phyloP scores from a whole-genome alignment of 257 asterid species.

The Sherardia arvensis region DNA sequence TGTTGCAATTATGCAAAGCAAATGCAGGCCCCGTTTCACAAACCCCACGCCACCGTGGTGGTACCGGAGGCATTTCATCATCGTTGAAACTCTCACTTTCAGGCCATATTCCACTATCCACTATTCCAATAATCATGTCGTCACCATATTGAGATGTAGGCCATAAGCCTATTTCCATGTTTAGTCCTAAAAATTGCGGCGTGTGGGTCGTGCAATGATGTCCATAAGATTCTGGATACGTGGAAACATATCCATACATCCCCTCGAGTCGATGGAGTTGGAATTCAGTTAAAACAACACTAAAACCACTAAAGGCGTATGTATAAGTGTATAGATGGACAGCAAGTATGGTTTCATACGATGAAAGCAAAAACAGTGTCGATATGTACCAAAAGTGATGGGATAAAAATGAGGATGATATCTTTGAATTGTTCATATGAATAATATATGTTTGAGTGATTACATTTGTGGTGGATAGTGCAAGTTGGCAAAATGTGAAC shows the following conservation, averaged over 20 bases:
- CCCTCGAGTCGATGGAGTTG: slow-evolving; percentile 30
- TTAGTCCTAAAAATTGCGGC: slow-evolving; percentile 8
- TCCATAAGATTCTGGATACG: slow-evolving; percentile 31
- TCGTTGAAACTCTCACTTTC: slow-evolving; percentile 14
- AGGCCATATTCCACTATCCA: slow-evolving; percentile 16
- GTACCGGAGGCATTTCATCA: slow-evolving; percentile 8
- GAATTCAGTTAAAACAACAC: slow-evolving; percentile 35
- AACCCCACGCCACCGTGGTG: slow-evolving; percentile 11
- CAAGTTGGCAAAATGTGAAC: neutral
- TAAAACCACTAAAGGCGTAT: slow-evolving; percentile 45
- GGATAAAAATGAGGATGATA: slow-evolving; percentile 53
- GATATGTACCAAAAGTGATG: slow-evolving; percentile 50
- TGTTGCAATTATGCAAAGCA: slow-evolving; percentile 10
- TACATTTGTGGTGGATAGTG: neutral
- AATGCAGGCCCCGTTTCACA: slow-evolving; percentile 14
- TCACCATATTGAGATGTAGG: slow-evolving; percentile 2
- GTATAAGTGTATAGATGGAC: slow-evolving; percentile 45
- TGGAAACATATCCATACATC: slow-evolving; percentile 37
- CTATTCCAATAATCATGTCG: slow-evolving; percentile 14
- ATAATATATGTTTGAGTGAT: slow-evolving; percentile 31
- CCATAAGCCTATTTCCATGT: neutral
- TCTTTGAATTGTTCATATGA: slow-evolving; percentile 49
- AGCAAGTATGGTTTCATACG: slow-evolving; percentile 10
- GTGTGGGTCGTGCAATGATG: slow-evolving; percentile 49
- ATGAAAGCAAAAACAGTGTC: slow-evolving; percentile 33